phyloP scores from a whole-genome alignment of 2,329 filamentous ascomycete species.

The Aureobasidium lini region DNA sequence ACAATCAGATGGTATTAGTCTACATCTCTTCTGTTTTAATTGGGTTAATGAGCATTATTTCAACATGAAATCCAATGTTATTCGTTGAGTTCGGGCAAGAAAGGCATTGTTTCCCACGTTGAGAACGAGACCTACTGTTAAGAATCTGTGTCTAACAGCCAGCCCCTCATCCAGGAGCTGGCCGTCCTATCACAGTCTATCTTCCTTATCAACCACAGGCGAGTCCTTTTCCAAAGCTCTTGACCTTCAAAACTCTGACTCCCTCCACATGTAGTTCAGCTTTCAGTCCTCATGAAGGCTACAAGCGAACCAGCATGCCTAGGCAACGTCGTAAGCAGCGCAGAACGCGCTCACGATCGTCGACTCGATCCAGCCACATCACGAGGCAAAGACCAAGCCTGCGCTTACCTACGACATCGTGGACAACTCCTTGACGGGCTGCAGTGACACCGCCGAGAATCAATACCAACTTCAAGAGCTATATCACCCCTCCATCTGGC shows the following conservation, averaged over 20 bases:
- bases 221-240: too few species aligned
- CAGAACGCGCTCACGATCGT: background rate
- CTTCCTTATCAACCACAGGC: background rate
- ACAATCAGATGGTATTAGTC: too few species aligned
- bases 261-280: too few species aligned
- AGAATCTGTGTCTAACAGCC: background rate
- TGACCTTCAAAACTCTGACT: background rate
- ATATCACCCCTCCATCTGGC: background rate
- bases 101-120: background rate
- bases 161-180: background rate
- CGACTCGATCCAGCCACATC: background rate
- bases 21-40: too few species aligned
- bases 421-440: background rate
- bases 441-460: slow-evolving; percentile 6
- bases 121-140: too few species aligned
- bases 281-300: background rate
- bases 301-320: too few species aligned
- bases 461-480: background rate
- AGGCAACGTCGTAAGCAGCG: too few species aligned
- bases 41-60: too few species aligned
- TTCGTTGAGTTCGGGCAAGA: too few species aligned
- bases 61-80: too few species aligned
- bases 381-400: background rate
- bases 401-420: background rate
- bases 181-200: background rate